Evolutionary conservation across 1,284 basidiomycete genomes (phyloP), one percentile per base, ranked within the genome.

Genomic region (Phlebopus sp.): DNA sequence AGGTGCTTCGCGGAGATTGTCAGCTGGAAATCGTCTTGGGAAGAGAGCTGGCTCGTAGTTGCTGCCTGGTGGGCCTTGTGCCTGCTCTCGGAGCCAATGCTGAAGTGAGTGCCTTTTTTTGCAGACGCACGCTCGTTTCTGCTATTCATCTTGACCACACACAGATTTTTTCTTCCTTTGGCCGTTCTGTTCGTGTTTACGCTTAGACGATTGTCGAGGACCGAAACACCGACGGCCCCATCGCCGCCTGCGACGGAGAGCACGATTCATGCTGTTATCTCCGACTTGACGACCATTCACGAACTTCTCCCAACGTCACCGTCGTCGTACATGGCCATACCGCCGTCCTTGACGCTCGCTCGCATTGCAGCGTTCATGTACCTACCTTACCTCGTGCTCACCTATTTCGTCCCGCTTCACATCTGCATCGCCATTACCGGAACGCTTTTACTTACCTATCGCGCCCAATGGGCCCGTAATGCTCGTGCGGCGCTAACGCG

Each of bases 21-120:
- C 9, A 75, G 73, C 52, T 93, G 90, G 90, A 69, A 74, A 37
- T 67, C 74, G 0, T 61, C 70, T 8, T 81, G 79, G 72, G 80
- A 85, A 50, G 79, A 89, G 48, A 80, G 82, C 54, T 87, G 79
- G 73, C 76, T 92, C 2, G 64, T 79, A 0, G 65, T 94, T 23
- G 82, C 75, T 0, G 63, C 63, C 0, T 92, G 89, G 89, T 94
- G 90, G 88, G 77, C 77, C 0, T 29, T 82, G n/a, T 91, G 88
- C 67, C 70, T 92, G 34, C 73, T 84, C 21, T 69, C 79, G 2
- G 75, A 77, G 18, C 66, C 71, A 14, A 71, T 71, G 6, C 69
- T 90, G 55, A 78, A 76, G 84, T 86, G 51, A 51, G 77, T 70
- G n/a, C n/a, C 30, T 2, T 9, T 25, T 31, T 30, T 18, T 23